These are phyloP conservation scores for Stagonosporopsis cucurbitacearum DNA, from an alignment of 2,329 filamentous ascomycete species.

Conservation along the genomic window DNA sequence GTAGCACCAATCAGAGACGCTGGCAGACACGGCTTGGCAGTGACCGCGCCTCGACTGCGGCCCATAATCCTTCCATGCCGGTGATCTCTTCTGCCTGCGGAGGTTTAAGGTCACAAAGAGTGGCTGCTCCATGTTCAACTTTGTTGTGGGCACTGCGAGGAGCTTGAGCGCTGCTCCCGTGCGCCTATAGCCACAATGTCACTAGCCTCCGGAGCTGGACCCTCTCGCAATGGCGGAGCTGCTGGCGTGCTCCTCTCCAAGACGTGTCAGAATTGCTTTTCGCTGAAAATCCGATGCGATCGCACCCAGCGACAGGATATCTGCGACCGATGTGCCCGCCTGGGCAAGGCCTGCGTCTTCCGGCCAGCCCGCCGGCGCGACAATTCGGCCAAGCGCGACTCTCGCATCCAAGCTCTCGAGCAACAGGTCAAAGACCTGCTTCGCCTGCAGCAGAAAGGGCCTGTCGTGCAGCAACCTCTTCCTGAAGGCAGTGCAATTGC, in stretches of 20 bases:
- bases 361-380: conserved; percentile 47
- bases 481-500: conserved; percentile 22
- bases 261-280: conserved; percentile 45
- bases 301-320: conserved; percentile 33
- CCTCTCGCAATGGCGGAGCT: conserved; percentile 9
- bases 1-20: conserved; percentile 12
- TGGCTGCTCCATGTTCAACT: conserved; percentile 6
- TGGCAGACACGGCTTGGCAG: conserved; percentile 10
- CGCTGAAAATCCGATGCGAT: conserved; percentile 42
- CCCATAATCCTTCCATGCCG: conserved; percentile 6
- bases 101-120: conserved; percentile 6
- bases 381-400: conserved; percentile 47
- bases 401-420: conserved; percentile 49
- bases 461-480: conserved; percentile 31
- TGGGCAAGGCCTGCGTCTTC: conserved; percentile 48
- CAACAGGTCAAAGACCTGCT: conserved; percentile 42
- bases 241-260: conserved; percentile 33
- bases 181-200: conserved; percentile 19
- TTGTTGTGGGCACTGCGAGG: background rate
- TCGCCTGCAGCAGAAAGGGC: conserved; percentile 25
- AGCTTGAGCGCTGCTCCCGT: conserved; percentile 4
- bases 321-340: conserved; percentile 46
- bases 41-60: conserved; percentile 8
- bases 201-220: conserved; percentile 19
- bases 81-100: conserved; percentile 5